Conservation (phyloP, 306 rosid genomes). For the Prunus mongolica region DNA sequence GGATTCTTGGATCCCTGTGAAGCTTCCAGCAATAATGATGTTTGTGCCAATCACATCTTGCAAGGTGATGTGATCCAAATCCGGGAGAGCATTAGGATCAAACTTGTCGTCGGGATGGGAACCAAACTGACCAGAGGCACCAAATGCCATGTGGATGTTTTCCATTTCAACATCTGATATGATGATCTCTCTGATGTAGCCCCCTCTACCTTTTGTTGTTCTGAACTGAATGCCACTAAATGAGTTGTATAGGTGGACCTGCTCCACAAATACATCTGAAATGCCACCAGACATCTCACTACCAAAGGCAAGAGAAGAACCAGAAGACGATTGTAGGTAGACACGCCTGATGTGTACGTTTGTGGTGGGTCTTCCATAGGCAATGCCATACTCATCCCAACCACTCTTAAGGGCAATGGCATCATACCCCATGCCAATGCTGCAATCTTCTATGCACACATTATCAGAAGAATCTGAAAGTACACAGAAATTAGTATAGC, state of each 20-base stretch:
- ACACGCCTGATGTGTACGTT: conserved; percentile 75
- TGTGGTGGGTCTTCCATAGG: conserved; percentile 79
- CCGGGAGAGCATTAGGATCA: conserved; percentile 85
- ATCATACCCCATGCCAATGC: conserved; percentile 64
- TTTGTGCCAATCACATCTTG: conserved; percentile 60
- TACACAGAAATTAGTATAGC: not conserved
- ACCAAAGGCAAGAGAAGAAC: conserved; percentile 81
- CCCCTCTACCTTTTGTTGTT: conserved; percentile 86
- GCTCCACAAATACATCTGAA: conserved; percentile 64
- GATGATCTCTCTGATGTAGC: conserved; percentile 58
- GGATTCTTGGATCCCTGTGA: conserved; percentile 72
- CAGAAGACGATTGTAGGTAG: conserved; percentile 61
- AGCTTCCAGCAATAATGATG: conserved; percentile 74
- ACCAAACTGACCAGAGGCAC: conserved; percentile 71
- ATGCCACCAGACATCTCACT: conserved; percentile 99
- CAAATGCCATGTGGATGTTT: conserved; percentile 46
- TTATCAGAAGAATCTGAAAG: conserved; percentile 83
- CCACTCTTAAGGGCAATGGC: conserved; percentile 91
- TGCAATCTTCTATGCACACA: conserved; percentile 92
- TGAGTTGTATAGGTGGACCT: conserved; percentile 65
- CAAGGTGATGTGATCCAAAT: conserved; percentile 55
- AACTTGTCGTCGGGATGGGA: conserved; percentile 82
- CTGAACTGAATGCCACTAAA: conserved; percentile 62
- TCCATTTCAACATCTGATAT: conserved; percentile 58
- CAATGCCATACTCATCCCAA: conserved; percentile 97